phyloP scores from a whole-genome alignment of 2,329 filamentous ascomycete genomes.

The Sordariomycetes sp. region DNA sequence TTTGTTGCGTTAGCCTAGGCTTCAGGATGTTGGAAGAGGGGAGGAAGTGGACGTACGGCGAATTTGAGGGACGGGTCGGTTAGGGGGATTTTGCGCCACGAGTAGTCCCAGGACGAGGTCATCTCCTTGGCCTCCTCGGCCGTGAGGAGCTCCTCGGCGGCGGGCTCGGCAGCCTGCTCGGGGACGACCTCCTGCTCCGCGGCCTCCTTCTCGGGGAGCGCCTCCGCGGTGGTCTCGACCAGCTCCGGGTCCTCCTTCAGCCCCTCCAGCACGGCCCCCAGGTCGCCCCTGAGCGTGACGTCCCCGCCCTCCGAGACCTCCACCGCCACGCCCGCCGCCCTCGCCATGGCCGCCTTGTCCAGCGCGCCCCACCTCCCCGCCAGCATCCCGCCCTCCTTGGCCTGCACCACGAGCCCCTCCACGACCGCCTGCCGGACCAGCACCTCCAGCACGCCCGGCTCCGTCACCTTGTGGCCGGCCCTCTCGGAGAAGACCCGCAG shows the following conservation, averaged over 20 bases:
- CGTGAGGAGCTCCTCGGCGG: conserved; percentile 13
- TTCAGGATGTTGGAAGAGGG: neutral
- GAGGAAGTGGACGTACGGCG: conserved; percentile 45
- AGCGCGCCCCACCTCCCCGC: conserved; percentile 15
- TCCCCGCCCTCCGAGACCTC: conserved; percentile 25
- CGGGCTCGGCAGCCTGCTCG: conserved; percentile 12
- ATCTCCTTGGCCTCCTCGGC: conserved; percentile 29
- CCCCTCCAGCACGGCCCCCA: conserved; percentile 18
- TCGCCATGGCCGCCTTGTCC: conserved; percentile 23
- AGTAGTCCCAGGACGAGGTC: conserved; percentile 34
- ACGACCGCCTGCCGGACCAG: conserved; percentile 38
- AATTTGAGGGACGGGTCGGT: conserved; percentile 55
- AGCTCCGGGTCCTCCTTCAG: conserved; percentile 15
- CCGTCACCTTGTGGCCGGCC: conserved; percentile 25
- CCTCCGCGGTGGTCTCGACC: conserved; percentile 9
- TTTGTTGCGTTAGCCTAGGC: conserved; percentile 9
- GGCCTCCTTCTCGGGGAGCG: conserved; percentile 12
- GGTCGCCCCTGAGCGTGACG: conserved; percentile 26
- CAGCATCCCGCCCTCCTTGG: conserved; percentile 14
- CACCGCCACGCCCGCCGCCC: conserved; percentile 24
- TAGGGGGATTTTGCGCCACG: conserved; percentile 50
- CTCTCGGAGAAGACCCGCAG: conserved; percentile 28
- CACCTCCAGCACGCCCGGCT: conserved; percentile 34
- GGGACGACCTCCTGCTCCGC: conserved; percentile 11
- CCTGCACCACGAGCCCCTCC: conserved; percentile 35